Base-by-base conservation (phyloP, 106 monocot species). In the Apostasia ramifera region DNA sequence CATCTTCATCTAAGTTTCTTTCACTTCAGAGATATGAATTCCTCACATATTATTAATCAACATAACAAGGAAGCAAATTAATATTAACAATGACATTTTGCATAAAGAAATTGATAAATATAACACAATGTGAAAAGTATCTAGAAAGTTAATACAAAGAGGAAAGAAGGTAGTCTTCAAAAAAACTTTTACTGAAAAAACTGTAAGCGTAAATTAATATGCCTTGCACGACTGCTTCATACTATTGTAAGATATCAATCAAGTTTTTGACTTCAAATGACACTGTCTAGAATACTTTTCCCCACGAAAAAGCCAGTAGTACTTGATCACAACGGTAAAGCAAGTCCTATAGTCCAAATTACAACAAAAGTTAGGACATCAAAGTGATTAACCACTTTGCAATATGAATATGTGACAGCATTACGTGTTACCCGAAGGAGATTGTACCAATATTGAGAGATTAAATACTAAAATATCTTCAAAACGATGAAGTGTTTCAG, bases 321-420 rank as follows among this genome's bases (percentile, higher is more conserved):
- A 6, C 9, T 59, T 40, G 40, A 59, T 59, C 59, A 59, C 59
- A 59, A 59, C 37, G 59, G 59, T 40, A 40, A 59, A 40, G 59
- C 59, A 40, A 59, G 40, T 12, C 59, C 59, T 59, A 40, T 8
- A 4, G 5, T 59, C 9, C 59, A 57, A 57, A 59, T 39, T 40
- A 59, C 8, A 12, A 59, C 59, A 59, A 0, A 59, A 41, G 59
- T 59, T 40, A 26, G 26, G 8, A 51, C 2, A 7, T 51, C 8
- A 51, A 51, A 51, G 6, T 6, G 51, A 51, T 7, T 1, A 51
- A 51, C 10, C 6, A 51, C 8, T 7, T 10, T 7, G 10, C 8
- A 51, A 51, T 51, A 51, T 51, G 10, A 51, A 51, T 7, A 51
- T 51, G 10, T 3, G 10, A 10, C 51, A 51, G 6, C 8, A 51